Evolutionary conservation across 352 stramenopile genomes (phyloP).

Genomic region (Pythium periplocum): DNA sequence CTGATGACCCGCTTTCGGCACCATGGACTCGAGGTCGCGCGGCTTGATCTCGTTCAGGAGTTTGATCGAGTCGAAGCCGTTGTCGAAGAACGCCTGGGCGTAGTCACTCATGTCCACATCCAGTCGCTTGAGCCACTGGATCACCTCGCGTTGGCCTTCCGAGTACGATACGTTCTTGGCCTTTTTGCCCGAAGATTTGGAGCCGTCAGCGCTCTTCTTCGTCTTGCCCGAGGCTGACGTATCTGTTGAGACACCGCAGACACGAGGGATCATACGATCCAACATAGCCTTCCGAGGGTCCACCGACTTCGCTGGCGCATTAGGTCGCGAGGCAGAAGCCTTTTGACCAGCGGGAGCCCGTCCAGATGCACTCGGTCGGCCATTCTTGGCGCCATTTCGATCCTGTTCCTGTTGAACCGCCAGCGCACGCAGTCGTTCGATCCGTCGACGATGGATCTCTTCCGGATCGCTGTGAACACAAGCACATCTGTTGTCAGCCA

Average conservation of each 20-base stretch:
- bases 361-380: constrained; percentile 1
- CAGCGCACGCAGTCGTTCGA: constrained; percentile 14
- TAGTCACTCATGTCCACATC: constrained; percentile 85
- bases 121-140: constrained; percentile 69
- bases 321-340: too few relatives aligned
- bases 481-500: not conserved
- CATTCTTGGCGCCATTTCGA: not conserved
- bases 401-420: constrained; percentile 8
- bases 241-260: constrained; percentile 43
- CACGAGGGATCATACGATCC: constrained; percentile 76
- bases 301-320: too few relatives aligned
- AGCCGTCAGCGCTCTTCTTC: constrained; percentile 15
- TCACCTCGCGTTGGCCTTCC: constrained; percentile 70
- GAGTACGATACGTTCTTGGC: constrained; percentile 45
- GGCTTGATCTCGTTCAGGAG: constrained; percentile 72
- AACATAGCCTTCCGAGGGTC: constrained; percentile 57
- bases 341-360: too few relatives aligned
- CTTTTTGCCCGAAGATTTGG: constrained; percentile 9
- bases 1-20: constrained; percentile 83
- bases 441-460: constrained; percentile 9
- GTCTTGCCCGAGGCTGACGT: constrained; percentile 6
- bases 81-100: constrained; percentile 79
- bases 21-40: constrained; percentile 55
- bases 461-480: constrained; percentile 11
- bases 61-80: constrained; percentile 86